Base-by-base conservation (phyloP, 2,329 filamentous ascomycete genomes). In the Aspergillus novoparasiticus region DNA sequence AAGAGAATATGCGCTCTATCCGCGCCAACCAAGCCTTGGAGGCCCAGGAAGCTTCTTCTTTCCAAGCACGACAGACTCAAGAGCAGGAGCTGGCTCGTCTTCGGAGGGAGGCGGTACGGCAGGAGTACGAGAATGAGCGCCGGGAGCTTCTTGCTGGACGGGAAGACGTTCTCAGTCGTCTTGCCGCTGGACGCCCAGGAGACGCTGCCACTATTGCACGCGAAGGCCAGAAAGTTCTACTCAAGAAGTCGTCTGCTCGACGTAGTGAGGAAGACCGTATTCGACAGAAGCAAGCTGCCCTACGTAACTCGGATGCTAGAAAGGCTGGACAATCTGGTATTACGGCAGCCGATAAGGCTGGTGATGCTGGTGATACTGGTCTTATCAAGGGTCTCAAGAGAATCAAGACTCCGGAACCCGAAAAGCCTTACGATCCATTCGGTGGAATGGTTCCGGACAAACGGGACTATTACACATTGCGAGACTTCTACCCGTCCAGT, bases 391-490 rank as follows among this genome's bases (percentile, higher is more conserved):
- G 94, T 1, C 84, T 97, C 62, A 93, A 91, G 78, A 89, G 83
- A 63, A 82, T 83, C 58, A 81, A 85, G 61, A 83, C 84, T 2
- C 85, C 86, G 1, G 85, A 86, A 41, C 86, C 86, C 6, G 88
- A 93, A 71, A 88, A 89, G 62, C 89, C 92, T 0, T 97, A 96
- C 79, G 93, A 97, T 80, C 91, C 94, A 0, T 97, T 95, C 74
- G 93, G 88, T 45, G 95, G 93, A 0, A 80, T 94, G 65, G 65
- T 74, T 9, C 72, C 76, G 54, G 86, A 94, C 58, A 83, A 83
- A 28, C 87, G 88, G 26, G 84, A 90, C 69, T 90, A 94, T 70
- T 94, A 92, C 73, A 82, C 85, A 11, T 73, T 96, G 43, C 86
- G 89, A 67, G 84, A 87, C 57, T 81, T 84, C 48, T 97, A 97